These are phyloP conservation scores for Discostella pseudostelligera DNA, from an alignment of 108 stramenopile genomes.

Conservation along the genomic window DNA sequence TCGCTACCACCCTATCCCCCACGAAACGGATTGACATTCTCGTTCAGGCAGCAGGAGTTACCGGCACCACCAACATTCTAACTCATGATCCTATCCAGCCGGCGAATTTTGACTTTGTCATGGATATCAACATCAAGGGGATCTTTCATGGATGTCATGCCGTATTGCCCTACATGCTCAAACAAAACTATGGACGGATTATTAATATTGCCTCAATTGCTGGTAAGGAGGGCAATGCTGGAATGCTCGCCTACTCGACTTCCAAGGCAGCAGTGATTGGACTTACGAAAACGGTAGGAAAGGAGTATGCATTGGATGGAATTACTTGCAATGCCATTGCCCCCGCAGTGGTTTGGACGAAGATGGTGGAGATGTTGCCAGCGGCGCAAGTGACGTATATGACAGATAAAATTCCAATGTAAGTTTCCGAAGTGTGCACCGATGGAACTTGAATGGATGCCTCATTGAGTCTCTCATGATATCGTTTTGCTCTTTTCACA, in stretches of 20 bases:
- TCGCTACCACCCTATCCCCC: constrained; percentile 37
- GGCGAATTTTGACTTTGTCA: constrained; percentile 57
- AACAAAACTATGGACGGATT: constrained; percentile 63
- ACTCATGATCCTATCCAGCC: constrained; percentile 51
- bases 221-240: constrained; percentile 70
- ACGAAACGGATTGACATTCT: constrained; percentile 43
- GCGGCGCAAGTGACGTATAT: constrained; percentile 65
- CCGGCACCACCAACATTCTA: constrained; percentile 48
- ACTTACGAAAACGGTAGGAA: constrained; percentile 69
- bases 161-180: constrained; percentile 57
- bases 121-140: constrained; percentile 55
- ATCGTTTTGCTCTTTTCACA: not conserved
- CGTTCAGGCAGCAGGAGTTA: constrained; percentile 61
- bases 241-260: constrained; percentile 65
- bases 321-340: constrained; percentile 73
- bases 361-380: constrained; percentile 72
- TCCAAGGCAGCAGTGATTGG: constrained; percentile 78
- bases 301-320: constrained; percentile 72
- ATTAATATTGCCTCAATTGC: constrained; percentile 71
- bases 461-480: not conserved
- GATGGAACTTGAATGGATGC: not conserved
- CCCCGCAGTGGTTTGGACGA: constrained; percentile 68
- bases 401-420: constrained; percentile 74
- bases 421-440: not conserved
- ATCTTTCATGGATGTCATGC: constrained; percentile 62